A percentile compares a stretch with the other conserved stretches of the same genome.
Conservation (phyloP, 495 filamentous ascomycete species). For the Trichoderma reesei region DNA sequence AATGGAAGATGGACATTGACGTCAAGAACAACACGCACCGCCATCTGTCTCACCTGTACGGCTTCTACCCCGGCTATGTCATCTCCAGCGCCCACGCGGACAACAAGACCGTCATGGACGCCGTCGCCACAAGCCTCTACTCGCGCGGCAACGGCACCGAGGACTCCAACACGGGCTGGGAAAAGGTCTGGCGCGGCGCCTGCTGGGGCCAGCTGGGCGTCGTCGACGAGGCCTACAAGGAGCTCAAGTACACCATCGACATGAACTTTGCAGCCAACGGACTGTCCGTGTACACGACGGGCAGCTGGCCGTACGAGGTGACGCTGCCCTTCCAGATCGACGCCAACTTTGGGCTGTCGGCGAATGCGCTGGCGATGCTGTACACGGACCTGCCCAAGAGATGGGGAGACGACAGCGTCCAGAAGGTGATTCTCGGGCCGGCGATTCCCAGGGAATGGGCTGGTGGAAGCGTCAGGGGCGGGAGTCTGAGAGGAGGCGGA, state of each 20-base stretch:
- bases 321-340: conserved; percentile 43
- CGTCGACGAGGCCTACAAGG: conserved; percentile 26
- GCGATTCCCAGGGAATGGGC: conserved; percentile 5
- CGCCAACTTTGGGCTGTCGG: conserved; percentile 44
- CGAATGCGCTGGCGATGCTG: conserved; percentile 37
- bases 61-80: conserved; percentile 44
- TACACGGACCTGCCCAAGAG: conserved; percentile 25
- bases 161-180: conserved; percentile 45
- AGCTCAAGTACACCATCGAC: conserved; percentile 26
- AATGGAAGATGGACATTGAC: conserved; percentile 44
- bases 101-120: conserved; percentile 28
- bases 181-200: conserved; percentile 45
- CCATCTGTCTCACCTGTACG: conserved; percentile 42
- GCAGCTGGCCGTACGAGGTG: conserved; percentile 1
- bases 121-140: conserved; percentile 31
- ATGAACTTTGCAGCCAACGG: conserved; percentile 42
- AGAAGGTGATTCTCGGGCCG: conserved; percentile 4
- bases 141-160: conserved; percentile 19
- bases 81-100: conserved; percentile 20
- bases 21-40: conserved; percentile 35
- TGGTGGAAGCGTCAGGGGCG: conserved; percentile 22
- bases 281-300: conserved; percentile 31
- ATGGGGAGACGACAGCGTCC: conserved; percentile 2
- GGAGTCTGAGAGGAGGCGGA: conserved; percentile 32
- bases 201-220: conserved; percentile 44